Evolutionary conservation across 495 filamentous ascomycete species (phyloP).

Genomic region (Barbatosphaeria neglecta): DNA sequence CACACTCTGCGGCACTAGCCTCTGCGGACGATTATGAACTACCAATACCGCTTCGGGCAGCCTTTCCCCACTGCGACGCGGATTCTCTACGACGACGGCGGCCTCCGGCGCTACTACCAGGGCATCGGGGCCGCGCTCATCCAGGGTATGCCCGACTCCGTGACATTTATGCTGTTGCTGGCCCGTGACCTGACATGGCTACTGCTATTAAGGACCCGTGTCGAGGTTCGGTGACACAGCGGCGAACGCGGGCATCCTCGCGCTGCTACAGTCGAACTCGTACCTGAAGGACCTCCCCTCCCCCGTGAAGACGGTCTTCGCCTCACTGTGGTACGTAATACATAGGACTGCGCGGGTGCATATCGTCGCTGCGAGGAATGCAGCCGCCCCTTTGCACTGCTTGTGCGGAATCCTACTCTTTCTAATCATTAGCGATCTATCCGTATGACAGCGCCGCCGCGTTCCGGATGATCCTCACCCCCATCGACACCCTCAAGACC

Average conservation of each 20-base stretch:
- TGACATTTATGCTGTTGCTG: neutral
- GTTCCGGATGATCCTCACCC: conserved; percentile 22
- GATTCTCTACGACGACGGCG: conserved; percentile 14
- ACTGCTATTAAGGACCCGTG: conserved; percentile 10
- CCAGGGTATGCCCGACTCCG: conserved; percentile 9
- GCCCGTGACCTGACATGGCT: neutral
- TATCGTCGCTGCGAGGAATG: too few species aligned
- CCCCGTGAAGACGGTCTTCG: conserved; percentile 18
- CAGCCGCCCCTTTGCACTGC: too few species aligned
- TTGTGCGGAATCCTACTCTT: neutral
- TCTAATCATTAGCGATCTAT: neutral
- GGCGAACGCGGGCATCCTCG: conserved; percentile 24
- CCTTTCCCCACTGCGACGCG: conserved; percentile 12
- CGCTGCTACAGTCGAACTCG: conserved; percentile 17
- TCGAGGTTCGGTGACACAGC: conserved; percentile 23
- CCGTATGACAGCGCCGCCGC: conserved; percentile 10
- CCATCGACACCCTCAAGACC: conserved; percentile 23
- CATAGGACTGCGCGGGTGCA: too few species aligned
- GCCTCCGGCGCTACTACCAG: conserved; percentile 17
- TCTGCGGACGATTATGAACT: conserved; percentile 25
- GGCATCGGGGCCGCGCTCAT: conserved; percentile 20
- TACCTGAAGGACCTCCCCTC: conserved; percentile 18
- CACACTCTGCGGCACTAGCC: conserved; percentile 7
- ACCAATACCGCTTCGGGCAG: conserved; percentile 21
- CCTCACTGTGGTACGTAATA: conserved; percentile 12